Conservation (phyloP, 2,329 filamentous ascomycete species). For the Neopestalotiopsis sp. region DNA sequence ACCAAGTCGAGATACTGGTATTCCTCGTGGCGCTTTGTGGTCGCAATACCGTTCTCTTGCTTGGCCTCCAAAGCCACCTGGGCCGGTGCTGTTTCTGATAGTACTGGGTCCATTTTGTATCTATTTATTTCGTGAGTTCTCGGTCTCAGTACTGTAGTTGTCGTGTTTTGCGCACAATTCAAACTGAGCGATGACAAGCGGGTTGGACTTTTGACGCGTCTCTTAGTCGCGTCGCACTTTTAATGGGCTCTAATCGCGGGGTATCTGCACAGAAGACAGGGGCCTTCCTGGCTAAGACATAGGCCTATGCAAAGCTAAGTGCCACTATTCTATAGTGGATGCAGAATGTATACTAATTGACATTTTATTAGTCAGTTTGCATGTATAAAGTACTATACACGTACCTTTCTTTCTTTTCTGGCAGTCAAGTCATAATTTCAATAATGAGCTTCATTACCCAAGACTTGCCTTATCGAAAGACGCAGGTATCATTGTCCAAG, state of each 20-base stretch:
- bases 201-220: constrained; percentile 12
- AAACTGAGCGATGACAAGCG: not conserved
- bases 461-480: no score
- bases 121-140: not conserved
- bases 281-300: not conserved
- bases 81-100: constrained; percentile 9
- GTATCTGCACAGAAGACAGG: no score
- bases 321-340: no score
- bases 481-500: no score
- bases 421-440: no score
- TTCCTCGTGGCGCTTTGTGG: constrained; percentile 69
- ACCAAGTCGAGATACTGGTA: constrained; percentile 93
- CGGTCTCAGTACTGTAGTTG: not conserved
- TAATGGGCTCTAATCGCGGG: not conserved
- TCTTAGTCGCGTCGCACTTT: constrained; percentile 11
- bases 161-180: not conserved
- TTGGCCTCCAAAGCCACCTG: not conserved
- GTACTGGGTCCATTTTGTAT: constrained; percentile 12
- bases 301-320: no score
- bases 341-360: no score
- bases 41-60: not conserved
- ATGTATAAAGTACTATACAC: no score
- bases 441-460: no score
- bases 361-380: no score
- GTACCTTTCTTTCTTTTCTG: no score